Base-by-base conservation (phyloP, 805 yeast genomes). In the Barnettozyma siamensis region DNA sequence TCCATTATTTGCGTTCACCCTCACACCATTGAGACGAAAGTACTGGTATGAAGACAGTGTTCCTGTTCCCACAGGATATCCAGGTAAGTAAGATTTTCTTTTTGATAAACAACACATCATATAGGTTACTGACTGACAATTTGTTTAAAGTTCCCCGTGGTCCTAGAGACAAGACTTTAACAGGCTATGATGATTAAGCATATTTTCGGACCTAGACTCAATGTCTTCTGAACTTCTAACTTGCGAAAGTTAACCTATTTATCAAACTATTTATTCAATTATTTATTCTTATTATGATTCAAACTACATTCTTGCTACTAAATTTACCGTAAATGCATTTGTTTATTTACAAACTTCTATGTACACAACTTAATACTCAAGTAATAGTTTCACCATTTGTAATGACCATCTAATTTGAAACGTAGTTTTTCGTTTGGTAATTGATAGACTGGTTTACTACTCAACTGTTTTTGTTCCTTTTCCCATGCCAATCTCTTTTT, bases 21-120 rank as follows among this genome's bases (percentile, higher is more conserved):
- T 73, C 40, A 72, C 88, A 33, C 88, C 88, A 24, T 53, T 83
- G 36, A 80, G 94, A 72, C 77, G 83, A 64, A 77, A 72, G 60
- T 80, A 67, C 58, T 63, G 80, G 46, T 85, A 76, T 56, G 73
- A 66, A 29, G 88, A 82, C 57, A 82, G 80, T 42, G 73, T 66
- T 31, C 80, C 82, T 13, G 66, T 84, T 47, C 94, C 94, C 34
- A 53, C 61, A 31, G 61, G 58, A 24, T 70, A 70, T 48, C 74
- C 73, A 13, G 30, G 59, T 54, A 35, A 33, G 58, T 48, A 44
- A n/a, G n/a, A n/a, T n/a, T n/a, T 50, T 15, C 3, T 17, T 12
- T 21, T 15, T 12, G 11, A 21, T 31, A 15, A 21, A 19, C 34
- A n/a, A 58, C 28, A n/a, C n/a, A n/a, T n/a, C n/a, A n/a, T n/a